A percentile compares a stretch with the other conserved stretches of the same genome.
Evolutionary conservation across 2,329 filamentous ascomycete genomes (phyloP).

Genomic region (Teratosphaeria nubilosa): DNA sequence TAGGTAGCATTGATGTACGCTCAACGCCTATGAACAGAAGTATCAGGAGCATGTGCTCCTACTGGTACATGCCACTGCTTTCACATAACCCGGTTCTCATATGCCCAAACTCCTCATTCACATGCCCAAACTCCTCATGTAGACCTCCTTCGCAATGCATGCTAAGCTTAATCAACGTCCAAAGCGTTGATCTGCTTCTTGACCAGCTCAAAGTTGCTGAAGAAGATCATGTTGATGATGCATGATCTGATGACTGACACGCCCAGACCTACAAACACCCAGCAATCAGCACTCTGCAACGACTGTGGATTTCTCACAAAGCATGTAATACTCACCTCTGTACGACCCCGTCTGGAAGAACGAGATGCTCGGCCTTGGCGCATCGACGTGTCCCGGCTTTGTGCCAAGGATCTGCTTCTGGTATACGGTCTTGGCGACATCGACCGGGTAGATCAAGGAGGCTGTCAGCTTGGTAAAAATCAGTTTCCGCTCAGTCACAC

Average conservation of each 20-base stretch:
- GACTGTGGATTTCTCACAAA: background rate
- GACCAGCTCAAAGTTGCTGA: slow-evolving; percentile 75
- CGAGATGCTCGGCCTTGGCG: slow-evolving; percentile 54
- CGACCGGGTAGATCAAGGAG: slow-evolving; percentile 49
- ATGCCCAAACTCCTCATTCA: background rate
- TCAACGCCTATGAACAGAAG: too few relatives aligned
- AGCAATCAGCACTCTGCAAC: background rate
- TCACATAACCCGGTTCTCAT: background rate
- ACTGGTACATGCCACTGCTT: too few relatives aligned
- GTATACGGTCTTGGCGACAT: slow-evolving; percentile 77
- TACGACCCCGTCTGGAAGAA: slow-evolving; percentile 74
- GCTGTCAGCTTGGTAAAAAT: slow-evolving; percentile 3
- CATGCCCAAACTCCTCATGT: background rate
- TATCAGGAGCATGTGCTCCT: too few relatives aligned
- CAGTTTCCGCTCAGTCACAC: background rate
- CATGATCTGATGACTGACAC: slow-evolving; percentile 77
- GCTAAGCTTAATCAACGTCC: slow-evolving; percentile 7
- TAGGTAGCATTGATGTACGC: too few relatives aligned
- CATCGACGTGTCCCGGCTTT: slow-evolving; percentile 39
- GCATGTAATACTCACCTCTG: slow-evolving; percentile 43
- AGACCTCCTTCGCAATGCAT: background rate
- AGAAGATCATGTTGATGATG: slow-evolving; percentile 80
- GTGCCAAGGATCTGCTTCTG: slow-evolving; percentile 69
- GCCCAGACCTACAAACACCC: slow-evolving; percentile 44
- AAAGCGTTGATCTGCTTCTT: slow-evolving; percentile 48